Evolutionary conservation across 2,329 filamentous ascomycete genomes (phyloP).

Genomic region (Colletotrichum sp.): DNA sequence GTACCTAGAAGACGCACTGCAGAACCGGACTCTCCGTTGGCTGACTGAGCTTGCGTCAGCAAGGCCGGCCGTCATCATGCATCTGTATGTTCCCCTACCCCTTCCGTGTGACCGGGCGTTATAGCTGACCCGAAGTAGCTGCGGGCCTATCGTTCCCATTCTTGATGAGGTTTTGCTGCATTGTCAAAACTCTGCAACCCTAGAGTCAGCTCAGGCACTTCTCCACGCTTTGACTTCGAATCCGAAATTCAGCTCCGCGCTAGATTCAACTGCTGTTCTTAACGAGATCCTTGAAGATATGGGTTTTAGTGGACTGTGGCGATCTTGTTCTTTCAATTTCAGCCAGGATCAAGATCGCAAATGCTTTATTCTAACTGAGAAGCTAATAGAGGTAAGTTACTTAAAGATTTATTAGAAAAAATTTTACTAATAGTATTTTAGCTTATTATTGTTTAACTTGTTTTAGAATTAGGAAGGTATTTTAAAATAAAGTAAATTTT

Average conservation of each 20-base stretch:
- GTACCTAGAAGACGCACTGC: slow-evolving; percentile 66
- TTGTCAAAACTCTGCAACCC: slow-evolving; percentile 64
- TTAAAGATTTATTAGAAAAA: neutral
- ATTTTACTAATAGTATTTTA: neutral
- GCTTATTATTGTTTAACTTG: slow-evolving; percentile 20
- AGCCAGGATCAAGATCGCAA: slow-evolving; percentile 55
- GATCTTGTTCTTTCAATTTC: slow-evolving; percentile 56
- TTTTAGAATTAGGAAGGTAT: neutral
- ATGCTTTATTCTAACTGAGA: slow-evolving; percentile 61
- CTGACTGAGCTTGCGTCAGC: slow-evolving; percentile 60
- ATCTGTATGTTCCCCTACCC: slow-evolving; percentile 53
- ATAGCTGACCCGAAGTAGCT: slow-evolving; percentile 42
- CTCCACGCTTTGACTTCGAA: slow-evolving; percentile 64
- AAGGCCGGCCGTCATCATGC: slow-evolving; percentile 61
- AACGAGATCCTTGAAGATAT: slow-evolving; percentile 61
- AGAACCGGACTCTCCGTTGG: slow-evolving; percentile 64
- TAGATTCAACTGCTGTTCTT: slow-evolving; percentile 53
- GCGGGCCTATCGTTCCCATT: slow-evolving; percentile 60
- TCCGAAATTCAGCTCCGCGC: slow-evolving; percentile 51
- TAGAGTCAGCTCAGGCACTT: slow-evolving; percentile 65
- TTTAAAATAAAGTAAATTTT: neutral
- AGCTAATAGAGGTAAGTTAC: slow-evolving; percentile 60
- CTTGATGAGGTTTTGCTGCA: slow-evolving; percentile 68
- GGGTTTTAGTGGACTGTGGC: slow-evolving; percentile 70
- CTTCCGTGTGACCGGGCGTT: neutral